Conservation (phyloP, 2,329 filamentous ascomycete species). For the Fusarium beomiforme region DNA sequence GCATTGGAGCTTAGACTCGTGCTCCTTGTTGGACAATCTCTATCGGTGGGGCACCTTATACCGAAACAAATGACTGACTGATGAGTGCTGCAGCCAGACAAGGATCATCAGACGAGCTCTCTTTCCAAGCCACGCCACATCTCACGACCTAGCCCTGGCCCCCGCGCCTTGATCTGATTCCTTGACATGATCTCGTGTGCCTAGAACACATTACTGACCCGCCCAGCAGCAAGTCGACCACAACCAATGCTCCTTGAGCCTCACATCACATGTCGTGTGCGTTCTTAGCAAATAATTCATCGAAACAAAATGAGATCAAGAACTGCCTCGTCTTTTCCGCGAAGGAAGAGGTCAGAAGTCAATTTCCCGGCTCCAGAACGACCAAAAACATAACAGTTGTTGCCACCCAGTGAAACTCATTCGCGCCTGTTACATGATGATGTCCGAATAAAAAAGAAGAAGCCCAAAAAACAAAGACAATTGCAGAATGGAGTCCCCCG, state of each 20-base stretch:
- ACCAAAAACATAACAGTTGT: conserved; percentile 33
- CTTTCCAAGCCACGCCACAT: conserved; percentile 41
- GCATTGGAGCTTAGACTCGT: conserved; percentile 9
- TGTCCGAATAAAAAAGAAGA: conserved; percentile 27
- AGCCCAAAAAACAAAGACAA: conserved; percentile 33
- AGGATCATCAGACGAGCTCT: conserved; percentile 45
- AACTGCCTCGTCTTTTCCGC: conserved; percentile 17
- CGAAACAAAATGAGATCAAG: conserved; percentile 20
- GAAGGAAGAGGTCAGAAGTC: conserved; percentile 37
- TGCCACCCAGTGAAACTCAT: conserved; percentile 31
- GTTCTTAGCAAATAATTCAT: conserved; percentile 4
- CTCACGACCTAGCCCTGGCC: conserved; percentile 39
- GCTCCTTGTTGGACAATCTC: conserved; percentile 23
- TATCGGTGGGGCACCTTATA: conserved; percentile 24
- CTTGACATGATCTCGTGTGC: conserved; percentile 39
- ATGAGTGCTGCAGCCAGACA: conserved; percentile 37
- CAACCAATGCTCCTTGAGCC: conserved; percentile 18
- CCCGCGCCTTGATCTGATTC: conserved; percentile 38
- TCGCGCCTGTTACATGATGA: conserved; percentile 34
- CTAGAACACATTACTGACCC: conserved; percentile 32
- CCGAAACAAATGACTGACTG: conserved; percentile 38
- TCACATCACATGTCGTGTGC: conserved; percentile 36
- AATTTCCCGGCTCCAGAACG: conserved; percentile 39
- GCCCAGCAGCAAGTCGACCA: conserved; percentile 10
- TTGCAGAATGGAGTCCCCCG: conserved; percentile 42